Conservation (phyloP, 495 filamentous ascomycete species). For the Massariosphaeria phaeospora region DNA sequence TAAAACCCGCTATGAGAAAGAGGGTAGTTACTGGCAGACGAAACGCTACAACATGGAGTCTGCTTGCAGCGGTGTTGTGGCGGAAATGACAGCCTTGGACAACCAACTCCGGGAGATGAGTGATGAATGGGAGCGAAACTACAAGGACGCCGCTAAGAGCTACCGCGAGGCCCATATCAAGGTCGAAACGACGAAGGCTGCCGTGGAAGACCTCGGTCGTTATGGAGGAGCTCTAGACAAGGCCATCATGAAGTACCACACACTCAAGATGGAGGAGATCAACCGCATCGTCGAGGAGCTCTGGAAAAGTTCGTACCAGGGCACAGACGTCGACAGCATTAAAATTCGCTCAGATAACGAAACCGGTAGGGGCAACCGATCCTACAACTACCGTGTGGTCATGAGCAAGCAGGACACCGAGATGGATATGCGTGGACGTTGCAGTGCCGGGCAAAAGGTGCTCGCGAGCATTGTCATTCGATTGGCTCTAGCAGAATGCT, state of each 20-base stretch:
- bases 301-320: conserved; percentile 94
- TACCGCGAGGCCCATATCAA: conserved; percentile 87
- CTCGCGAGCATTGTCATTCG: conserved; percentile 97
- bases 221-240: conserved; percentile 80
- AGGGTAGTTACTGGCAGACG: conserved; percentile 59
- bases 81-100: conserved; percentile 75
- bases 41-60: conserved; percentile 57
- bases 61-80: conserved; percentile 60
- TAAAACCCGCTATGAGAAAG: conserved; percentile 63
- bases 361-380: conserved; percentile 65
- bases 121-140: conserved; percentile 77
- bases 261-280: conserved; percentile 97
- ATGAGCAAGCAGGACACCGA: conserved; percentile 97
- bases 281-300: conserved; percentile 92
- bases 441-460: conserved; percentile 93
- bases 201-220: conserved; percentile 79
- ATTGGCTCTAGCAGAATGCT: conserved; percentile 91
- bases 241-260: conserved; percentile 95
- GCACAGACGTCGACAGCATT: conserved; percentile 95
- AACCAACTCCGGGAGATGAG: conserved; percentile 63
- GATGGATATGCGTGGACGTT: conserved; percentile 99
- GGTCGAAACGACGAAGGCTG: conserved; percentile 88
- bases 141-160: conserved; percentile 72
- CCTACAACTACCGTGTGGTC: conserved; percentile 95
- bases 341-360: conserved; percentile 88